Conservation (phyloP, 176 grass and related monocot species). For the Elaeis guineensis region DNA sequence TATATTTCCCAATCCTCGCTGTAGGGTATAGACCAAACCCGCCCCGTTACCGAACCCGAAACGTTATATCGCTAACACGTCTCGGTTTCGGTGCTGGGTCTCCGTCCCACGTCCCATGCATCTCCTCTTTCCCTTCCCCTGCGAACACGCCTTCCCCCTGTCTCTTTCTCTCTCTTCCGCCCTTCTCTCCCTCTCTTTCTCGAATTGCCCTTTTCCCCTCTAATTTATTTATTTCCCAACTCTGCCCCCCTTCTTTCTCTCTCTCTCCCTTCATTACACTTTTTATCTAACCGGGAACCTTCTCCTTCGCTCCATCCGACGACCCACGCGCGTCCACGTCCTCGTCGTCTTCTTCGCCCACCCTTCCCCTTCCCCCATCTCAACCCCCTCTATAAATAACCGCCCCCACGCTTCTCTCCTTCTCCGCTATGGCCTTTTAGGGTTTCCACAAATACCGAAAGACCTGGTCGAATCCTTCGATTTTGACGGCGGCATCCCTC, state of each 20-base stretch:
- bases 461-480: too few relatives aligned
- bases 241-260: too few relatives aligned
- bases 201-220: too few relatives aligned
- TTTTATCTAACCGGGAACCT: not conserved
- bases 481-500: too few relatives aligned
- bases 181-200: too few relatives aligned
- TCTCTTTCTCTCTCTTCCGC: too few relatives aligned
- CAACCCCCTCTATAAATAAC: slow-evolving; percentile 4
- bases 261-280: not conserved
- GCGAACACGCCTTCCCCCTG: too few relatives aligned
- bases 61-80: not conserved
- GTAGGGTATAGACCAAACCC: too few relatives aligned
- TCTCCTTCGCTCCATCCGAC: not conserved
- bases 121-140: too few relatives aligned
- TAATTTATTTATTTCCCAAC: too few relatives aligned
- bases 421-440: not conserved
- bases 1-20: too few relatives aligned
- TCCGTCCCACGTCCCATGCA: slow-evolving; percentile 12
- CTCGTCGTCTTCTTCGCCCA: slow-evolving; percentile 9
- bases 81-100: slow-evolving; percentile 11
- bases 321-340: slow-evolving; percentile 1
- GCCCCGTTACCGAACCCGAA: slow-evolving; percentile 1
- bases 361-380: slow-evolving; percentile 5
- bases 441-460: too few relatives aligned
- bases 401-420: not conserved